Base-by-base conservation (phyloP, 768 basidiomycete species). In the Kwoniella botswanensis region DNA sequence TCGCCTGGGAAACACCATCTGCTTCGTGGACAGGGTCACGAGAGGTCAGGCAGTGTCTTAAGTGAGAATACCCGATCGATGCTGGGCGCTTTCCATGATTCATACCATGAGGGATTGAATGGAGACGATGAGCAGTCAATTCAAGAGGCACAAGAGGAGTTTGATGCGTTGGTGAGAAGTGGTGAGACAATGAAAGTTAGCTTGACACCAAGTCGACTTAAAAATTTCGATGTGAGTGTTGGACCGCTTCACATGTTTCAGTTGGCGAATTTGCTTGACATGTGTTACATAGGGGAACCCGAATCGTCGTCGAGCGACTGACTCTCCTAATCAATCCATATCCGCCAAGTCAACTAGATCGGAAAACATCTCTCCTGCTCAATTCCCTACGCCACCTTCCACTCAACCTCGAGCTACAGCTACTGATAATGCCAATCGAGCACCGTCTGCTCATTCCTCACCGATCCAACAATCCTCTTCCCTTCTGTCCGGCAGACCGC, bases 101-200 rank as follows among this genome's bases (percentile, higher is more conserved):
- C 52, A 53, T 22, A 50, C n/a, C 75, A 73, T 6, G 46, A 60
- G 6, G 63, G 63, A 56, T 21, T 42, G 42, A 18, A 54, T 18
- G 55, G 18, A 55, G 61, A 59, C 43, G 71, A 70, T 46, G 74
- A 62, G 18, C 67, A 68, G 43, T 70, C 68, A 4, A 50, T 63
- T 12, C 68, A 70, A 17, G 68, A 70, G 17, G 68, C 68, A 15
- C 63, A 88, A 67, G 90, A 91, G 72, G 92, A 96, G 82, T 98
- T 98, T 82, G 95, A 98, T 84, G 90, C 93, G 83, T 86, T 98
- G 83, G 91, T 98, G 89, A 89, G 89, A 63, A 93, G 92, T 69
- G 89, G 91, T 70, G 87, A 91, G 68, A 98, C 95, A 21, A 92
- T 97, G 91, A 97, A 93, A 82, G 90, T 98, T 76, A 96, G 94